phyloP scores from a whole-genome alignment of 2,329 filamentous ascomycete genomes.

The Verticillium alfalfae region DNA sequence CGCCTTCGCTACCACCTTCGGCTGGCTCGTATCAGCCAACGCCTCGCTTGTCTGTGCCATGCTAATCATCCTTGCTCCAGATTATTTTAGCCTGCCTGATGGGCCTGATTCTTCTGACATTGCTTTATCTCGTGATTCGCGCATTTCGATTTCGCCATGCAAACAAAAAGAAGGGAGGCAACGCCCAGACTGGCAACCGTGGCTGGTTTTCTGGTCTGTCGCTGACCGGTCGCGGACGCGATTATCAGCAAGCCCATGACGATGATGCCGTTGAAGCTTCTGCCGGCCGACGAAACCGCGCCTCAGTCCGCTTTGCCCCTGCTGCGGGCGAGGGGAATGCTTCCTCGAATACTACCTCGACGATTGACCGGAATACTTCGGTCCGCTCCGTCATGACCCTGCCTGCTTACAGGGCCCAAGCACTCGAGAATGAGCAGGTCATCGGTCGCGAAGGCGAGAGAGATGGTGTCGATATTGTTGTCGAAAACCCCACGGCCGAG shows the following conservation, averaged over 20 bases:
- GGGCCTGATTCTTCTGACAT: not conserved
- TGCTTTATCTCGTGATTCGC: not conserved
- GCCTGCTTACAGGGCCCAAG: constrained; percentile 72
- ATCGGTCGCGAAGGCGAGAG: constrained; percentile 86
- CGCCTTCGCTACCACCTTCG: not conserved
- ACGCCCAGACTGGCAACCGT: constrained; percentile 4
- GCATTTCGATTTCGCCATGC: not conserved
- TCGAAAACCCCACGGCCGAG: constrained; percentile 77
- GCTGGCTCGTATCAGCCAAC: not conserved
- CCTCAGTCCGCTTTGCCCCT: constrained; percentile 3
- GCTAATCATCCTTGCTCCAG: not conserved
- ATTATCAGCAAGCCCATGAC: constrained; percentile 23
- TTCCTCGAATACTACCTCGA: constrained; percentile 18
- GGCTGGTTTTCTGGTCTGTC: constrained; percentile 5
- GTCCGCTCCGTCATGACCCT: constrained; percentile 92
- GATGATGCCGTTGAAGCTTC: constrained; percentile 17
- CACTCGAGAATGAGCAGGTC: constrained; percentile 72
- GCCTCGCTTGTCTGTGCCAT: not conserved
- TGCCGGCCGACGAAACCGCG: constrained; percentile 1
- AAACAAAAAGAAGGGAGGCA: not conserved
- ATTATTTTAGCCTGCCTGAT: not conserved
- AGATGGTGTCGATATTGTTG: constrained; percentile 82
- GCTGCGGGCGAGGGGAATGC: not conserved
- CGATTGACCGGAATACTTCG: constrained; percentile 73
- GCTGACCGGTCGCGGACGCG: constrained; percentile 6